These are phyloP conservation scores for Coffea eugenioides DNA, from an alignment of 257 asterid species.

Conservation along the genomic window DNA sequence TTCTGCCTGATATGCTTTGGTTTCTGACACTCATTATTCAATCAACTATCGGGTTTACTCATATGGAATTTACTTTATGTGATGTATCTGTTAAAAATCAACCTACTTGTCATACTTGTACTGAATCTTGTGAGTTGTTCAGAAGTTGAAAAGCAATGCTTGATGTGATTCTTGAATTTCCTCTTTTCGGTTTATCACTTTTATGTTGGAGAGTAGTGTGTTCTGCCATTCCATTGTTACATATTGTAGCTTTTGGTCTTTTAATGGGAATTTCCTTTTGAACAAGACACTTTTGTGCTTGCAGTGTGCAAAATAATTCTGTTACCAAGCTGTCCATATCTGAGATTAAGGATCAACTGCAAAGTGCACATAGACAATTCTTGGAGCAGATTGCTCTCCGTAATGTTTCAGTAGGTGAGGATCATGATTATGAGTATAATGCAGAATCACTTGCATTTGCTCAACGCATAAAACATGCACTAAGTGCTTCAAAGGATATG, in stretches of 20 bases:
- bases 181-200: no score
- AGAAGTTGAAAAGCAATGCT: neutral
- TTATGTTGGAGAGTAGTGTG: neutral
- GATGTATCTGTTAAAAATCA: neutral
- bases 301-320: constrained; percentile 48
- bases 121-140: neutral
- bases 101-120: neutral
- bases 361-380: constrained; percentile 65
- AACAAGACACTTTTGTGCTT: constrained; percentile 18
- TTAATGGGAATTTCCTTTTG: neutral
- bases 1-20: neutral
- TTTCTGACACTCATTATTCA: neutral
- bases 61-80: neutral
- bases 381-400: constrained; percentile 68
- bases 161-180: neutral
- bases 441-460: constrained; percentile 54
- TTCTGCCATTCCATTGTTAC: neutral
- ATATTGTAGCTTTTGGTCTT: neutral
- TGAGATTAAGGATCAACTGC: constrained; percentile 76
- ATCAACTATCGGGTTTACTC: neutral
- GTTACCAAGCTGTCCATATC: constrained; percentile 74
- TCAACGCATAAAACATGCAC: constrained; percentile 59
- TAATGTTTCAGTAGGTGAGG: constrained; percentile 54
- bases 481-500: constrained; percentile 66
- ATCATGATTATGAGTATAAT: constrained; percentile 38